Conservation (phyloP, 2,329 filamentous ascomycete genomes). For the Spiromastix sp. region DNA sequence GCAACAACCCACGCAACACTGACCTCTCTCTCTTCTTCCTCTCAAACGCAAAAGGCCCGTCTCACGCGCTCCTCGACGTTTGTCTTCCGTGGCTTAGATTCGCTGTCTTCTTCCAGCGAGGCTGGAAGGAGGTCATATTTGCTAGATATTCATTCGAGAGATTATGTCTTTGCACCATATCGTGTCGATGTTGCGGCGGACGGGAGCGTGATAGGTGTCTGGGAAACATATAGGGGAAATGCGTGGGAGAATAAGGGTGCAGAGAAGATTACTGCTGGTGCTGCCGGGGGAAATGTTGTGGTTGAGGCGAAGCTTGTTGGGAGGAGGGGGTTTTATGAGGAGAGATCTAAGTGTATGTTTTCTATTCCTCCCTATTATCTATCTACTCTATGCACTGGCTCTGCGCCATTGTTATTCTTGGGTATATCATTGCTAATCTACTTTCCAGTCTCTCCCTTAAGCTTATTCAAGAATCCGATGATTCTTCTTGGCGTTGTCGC, state of each 20-base stretch:
- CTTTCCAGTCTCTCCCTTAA: slow-evolving; percentile 60
- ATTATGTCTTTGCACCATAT: slow-evolving; percentile 66
- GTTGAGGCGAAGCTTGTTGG: slow-evolving; percentile 55
- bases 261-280: slow-evolving; percentile 29
- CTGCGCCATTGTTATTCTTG: no score
- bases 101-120: slow-evolving; percentile 32
- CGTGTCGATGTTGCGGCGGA: slow-evolving; percentile 55
- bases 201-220: slow-evolving; percentile 49
- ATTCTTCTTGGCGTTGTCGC: slow-evolving; percentile 82
- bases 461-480: slow-evolving; percentile 89
- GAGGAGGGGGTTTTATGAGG: slow-evolving; percentile 64
- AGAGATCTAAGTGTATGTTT: slow-evolving; percentile 63
- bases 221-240: slow-evolving; percentile 81
- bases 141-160: slow-evolving; percentile 65
- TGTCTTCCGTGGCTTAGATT: slow-evolving; percentile 59
- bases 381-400: no score
- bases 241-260: slow-evolving; percentile 76
- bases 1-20: slow-evolving; percentile 44
- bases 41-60: slow-evolving; percentile 52
- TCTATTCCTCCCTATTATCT: slow-evolving; percentile 3
- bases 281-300: slow-evolving; percentile 27
- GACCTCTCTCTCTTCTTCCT: slow-evolving; percentile 29
- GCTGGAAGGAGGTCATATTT: slow-evolving; percentile 59
- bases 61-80: slow-evolving; percentile 62
- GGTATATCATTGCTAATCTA: background rate